A percentile compares a stretch with the other conserved stretches of the same genome.
Evolutionary conservation across 2,329 filamentous ascomycete genomes (phyloP).

Genomic region (Trichoderma sp.): DNA sequence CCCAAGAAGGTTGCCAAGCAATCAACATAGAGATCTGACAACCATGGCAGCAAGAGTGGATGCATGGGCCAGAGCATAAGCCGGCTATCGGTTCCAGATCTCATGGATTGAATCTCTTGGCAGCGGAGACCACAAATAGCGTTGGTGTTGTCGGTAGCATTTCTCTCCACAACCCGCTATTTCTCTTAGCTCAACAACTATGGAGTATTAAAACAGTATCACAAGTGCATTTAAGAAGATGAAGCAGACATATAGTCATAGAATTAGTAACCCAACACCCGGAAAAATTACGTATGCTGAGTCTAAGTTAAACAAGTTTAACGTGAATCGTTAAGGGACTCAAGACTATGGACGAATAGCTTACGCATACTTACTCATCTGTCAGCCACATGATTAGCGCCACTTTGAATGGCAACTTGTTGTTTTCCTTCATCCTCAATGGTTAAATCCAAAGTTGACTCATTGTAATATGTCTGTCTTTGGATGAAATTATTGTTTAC

Average conservation of each 20-base stretch:
- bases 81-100: background rate
- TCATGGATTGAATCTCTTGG: background rate
- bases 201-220: fast-evolving
- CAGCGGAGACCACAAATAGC: background rate
- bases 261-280: background rate
- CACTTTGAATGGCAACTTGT: background rate
- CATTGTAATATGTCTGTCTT: background rate
- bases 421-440: background rate
- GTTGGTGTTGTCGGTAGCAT: background rate
- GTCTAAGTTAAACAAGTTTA: background rate
- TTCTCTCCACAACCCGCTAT: background rate
- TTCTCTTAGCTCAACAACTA: background rate
- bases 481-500: background rate
- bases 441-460: background rate
- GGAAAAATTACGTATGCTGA: background rate
- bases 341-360: background rate
- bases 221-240: background rate
- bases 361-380: background rate
- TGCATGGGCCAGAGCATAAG: background rate
- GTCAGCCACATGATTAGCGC: background rate
- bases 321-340: background rate
- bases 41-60: background rate
- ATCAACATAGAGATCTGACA: background rate
- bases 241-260: background rate
- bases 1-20: background rate